phyloP scores from a whole-genome alignment of 495 filamentous ascomycete genomes.

The Hypoxylon fuscum region DNA sequence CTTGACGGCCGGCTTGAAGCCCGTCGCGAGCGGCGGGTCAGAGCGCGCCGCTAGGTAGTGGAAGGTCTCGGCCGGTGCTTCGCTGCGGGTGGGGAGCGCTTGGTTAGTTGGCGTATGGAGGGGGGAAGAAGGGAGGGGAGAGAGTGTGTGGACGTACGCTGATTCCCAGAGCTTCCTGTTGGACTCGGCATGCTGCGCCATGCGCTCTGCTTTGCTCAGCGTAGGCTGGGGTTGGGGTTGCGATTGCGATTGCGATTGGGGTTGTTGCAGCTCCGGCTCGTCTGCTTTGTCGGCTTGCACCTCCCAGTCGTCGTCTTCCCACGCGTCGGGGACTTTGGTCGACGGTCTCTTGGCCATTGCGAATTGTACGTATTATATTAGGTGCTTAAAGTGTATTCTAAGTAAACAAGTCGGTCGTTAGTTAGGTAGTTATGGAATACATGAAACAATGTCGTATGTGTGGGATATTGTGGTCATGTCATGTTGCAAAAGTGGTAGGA shows the following conservation, averaged over 20 bases:
- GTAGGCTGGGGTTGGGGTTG: no score
- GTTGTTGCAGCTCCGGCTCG: slow-evolving; percentile 51
- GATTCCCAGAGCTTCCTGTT: slow-evolving; percentile 89
- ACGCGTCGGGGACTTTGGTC: slow-evolving; percentile 73
- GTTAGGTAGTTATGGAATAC: no score
- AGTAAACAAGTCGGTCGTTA: no score
- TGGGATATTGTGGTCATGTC: slow-evolving; percentile 3
- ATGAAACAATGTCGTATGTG: no score
- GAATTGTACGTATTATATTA: not conserved
- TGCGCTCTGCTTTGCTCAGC: slow-evolving; percentile 76
- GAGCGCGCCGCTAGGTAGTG: slow-evolving; percentile 76
- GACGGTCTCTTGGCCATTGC: slow-evolving; percentile 64
- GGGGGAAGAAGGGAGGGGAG: not conserved
- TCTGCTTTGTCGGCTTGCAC: slow-evolving; percentile 67
- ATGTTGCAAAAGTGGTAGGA: not conserved
- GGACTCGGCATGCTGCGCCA: slow-evolving; percentile 80
- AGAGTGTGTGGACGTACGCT: slow-evolving; percentile 75
- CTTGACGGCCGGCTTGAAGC: slow-evolving; percentile 85
- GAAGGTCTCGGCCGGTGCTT: slow-evolving; percentile 65
- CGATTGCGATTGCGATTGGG: slow-evolving; percentile 50
- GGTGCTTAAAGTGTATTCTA: no score
- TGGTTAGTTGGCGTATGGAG: slow-evolving; percentile 5
- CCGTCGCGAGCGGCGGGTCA: slow-evolving; percentile 71
- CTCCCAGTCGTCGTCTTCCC: slow-evolving; percentile 91
- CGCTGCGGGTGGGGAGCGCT: slow-evolving; percentile 24